phyloP scores from a whole-genome alignment of 1,139 yeast species.

The Suhomyces bolitotheri region DNA sequence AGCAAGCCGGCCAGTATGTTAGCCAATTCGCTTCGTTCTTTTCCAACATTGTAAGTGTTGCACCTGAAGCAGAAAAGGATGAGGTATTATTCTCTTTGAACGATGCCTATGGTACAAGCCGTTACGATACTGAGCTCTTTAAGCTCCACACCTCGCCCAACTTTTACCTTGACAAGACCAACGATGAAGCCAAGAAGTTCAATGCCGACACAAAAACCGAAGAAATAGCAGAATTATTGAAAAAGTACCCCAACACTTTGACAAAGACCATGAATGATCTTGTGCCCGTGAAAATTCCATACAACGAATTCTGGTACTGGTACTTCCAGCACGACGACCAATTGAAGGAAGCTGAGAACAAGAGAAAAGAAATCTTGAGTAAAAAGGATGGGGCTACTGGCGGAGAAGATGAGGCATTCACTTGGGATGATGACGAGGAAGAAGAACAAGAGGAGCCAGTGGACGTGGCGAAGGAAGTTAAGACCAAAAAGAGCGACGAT shows the following conservation, averaged over 20 bases:
- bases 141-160: conserved; percentile 39
- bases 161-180: conserved; percentile 20
- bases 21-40: conserved; percentile 59
- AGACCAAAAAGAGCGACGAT: not conserved
- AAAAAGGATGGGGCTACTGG: conserved; percentile 20
- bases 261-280: conserved; percentile 58
- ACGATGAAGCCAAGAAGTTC: conserved; percentile 28
- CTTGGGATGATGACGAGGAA: conserved; percentile 65
- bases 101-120: conserved; percentile 40
- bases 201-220: conserved; percentile 53
- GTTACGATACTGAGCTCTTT: conserved; percentile 44
- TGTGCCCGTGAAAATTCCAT: conserved; percentile 65
- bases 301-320: conserved; percentile 70
- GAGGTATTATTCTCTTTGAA: conserved; percentile 29
- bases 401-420: conserved; percentile 48
- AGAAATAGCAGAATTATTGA: conserved; percentile 51
- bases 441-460: conserved; percentile 28
- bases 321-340: conserved; percentile 60
- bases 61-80: conserved; percentile 20
- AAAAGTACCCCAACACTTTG: conserved; percentile 51
- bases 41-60: conserved; percentile 51
- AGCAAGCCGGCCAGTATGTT: conserved; percentile 60
- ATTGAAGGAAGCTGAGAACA: conserved; percentile 62
- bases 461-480: conserved; percentile 11
- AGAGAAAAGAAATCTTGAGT: conserved; percentile 61